These are phyloP conservation scores for Themeda triandra DNA, from an alignment of 176 grass and related monocot genomes.

Conservation along the genomic window DNA sequence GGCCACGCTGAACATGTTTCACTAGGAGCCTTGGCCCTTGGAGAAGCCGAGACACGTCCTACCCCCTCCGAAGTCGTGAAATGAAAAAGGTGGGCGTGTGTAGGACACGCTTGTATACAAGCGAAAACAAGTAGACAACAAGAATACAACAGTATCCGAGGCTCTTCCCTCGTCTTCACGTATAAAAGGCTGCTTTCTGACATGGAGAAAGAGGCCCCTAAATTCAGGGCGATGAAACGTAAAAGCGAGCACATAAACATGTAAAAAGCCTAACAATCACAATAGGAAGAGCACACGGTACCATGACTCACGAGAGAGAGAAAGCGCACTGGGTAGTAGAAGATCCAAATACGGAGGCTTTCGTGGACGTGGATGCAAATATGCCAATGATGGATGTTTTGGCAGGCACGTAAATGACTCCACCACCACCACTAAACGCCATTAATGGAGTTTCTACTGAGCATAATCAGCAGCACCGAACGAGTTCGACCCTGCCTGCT, in stretches of 20 bases:
- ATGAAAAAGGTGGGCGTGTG: background rate
- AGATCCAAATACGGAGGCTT: background rate
- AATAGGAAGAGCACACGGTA: background rate
- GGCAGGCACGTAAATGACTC: background rate
- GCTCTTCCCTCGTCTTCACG: background rate
- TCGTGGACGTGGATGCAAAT: background rate
- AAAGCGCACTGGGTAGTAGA: background rate
- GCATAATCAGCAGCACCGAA: background rate
- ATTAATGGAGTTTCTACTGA: background rate
- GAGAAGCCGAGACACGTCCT: background rate
- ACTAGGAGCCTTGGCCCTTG: background rate
- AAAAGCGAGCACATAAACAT: background rate
- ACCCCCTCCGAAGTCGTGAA: background rate
- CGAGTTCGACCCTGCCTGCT: background rate
- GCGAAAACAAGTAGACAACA: background rate
- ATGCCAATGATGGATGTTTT: background rate
- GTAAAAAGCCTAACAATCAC: background rate
- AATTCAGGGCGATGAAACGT: background rate
- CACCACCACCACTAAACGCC: background rate
- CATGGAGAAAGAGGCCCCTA: background rate
- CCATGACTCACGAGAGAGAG: background rate
- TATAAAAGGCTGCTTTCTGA: background rate
- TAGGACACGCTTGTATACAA: background rate
- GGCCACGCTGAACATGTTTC: background rate
- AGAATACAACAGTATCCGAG: background rate